Base-by-base conservation (phyloP, 1,139 yeast genomes). In the Geotrichum australiense region DNA sequence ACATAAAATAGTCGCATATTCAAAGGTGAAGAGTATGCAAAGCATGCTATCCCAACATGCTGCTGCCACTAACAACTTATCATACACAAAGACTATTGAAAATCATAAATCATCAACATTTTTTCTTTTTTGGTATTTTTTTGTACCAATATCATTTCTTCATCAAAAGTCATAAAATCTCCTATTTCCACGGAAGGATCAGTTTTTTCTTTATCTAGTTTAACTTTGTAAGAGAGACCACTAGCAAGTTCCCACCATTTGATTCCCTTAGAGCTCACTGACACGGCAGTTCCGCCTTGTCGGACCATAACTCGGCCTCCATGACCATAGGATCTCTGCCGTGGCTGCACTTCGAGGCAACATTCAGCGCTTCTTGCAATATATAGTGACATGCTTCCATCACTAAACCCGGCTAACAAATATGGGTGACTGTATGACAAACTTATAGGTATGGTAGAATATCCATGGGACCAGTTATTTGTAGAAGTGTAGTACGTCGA, bases 241-340 rank as follows among this genome's bases (percentile, higher is more conserved):
- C 16, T 14, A 21, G 36, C 33, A 5, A 47, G 38, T 36, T 49
- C 48, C 53, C 53, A 50, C 47, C 52, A 45, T 8, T 48, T 41
- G 24, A 49, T 41, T 37, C 49, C 53, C n/a, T 34, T 39, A 5
- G 43, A 30, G 16, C 51, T 45, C 4, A 50, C 50, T 3, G 53
- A 49, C 4, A 50, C 41, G 3, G 52, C 53, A 16, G 42, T 39
- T 3, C 50, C 52, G 8, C 39, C 42, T n/a, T 37, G 42, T 25
- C 42, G 32, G 18, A 50, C 43, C 27, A 35, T 28, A 2, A 50
- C 47, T 26, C 48, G 47, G 12, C 43, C 42, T 10, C 45, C 43
- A 28, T 50, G 50, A 2, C 53, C 53, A 49, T 49, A 50, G 6
- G 50, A 34, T 16, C 44, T 37, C 14, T 35, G 41, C 8, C 41